phyloP scores from a whole-genome alignment of 805 yeast species.

The Candida corydali region DNA sequence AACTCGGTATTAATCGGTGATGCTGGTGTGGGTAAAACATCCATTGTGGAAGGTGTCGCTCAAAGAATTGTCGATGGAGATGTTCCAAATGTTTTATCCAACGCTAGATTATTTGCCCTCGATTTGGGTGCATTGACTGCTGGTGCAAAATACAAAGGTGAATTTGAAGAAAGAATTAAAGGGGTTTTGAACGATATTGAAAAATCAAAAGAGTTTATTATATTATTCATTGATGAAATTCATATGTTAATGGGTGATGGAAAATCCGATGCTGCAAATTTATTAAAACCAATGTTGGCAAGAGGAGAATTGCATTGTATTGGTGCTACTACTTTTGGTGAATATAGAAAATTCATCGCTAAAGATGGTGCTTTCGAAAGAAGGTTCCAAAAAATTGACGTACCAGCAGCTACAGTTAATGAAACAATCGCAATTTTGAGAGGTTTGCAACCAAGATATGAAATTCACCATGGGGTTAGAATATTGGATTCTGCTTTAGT shows the following conservation, averaged over 20 bases:
- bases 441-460: constrained; percentile 93
- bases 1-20: constrained; percentile 97
- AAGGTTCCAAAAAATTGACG: constrained; percentile 96
- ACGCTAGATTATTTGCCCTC: constrained; percentile 77
- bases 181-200: constrained; percentile 95
- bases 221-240: constrained; percentile 93
- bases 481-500: constrained; percentile 93
- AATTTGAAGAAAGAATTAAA: constrained; percentile 95
- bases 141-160: constrained; percentile 98
- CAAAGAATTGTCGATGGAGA: constrained; percentile 95
- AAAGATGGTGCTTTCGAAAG: constrained; percentile 99
- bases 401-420: constrained; percentile 84
- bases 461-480: constrained; percentile 96
- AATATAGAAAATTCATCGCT: constrained; percentile 87
- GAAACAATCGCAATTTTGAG: constrained; percentile 95
- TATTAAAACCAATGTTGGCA: constrained; percentile 94
- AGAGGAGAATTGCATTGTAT: constrained; percentile 95
- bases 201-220: constrained; percentile 78
- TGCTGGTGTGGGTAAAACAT: constrained; percentile 99
- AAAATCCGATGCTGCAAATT: constrained; percentile 93
- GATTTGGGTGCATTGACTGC: constrained; percentile 97
- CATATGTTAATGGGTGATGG: constrained; percentile 99
- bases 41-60: constrained; percentile 97
- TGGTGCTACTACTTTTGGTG: constrained; percentile 96
- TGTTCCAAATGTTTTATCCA: constrained; percentile 83